Base-by-base conservation (phyloP, 2,329 filamentous ascomycete genomes). In the Neocucurbitaria cava region DNA sequence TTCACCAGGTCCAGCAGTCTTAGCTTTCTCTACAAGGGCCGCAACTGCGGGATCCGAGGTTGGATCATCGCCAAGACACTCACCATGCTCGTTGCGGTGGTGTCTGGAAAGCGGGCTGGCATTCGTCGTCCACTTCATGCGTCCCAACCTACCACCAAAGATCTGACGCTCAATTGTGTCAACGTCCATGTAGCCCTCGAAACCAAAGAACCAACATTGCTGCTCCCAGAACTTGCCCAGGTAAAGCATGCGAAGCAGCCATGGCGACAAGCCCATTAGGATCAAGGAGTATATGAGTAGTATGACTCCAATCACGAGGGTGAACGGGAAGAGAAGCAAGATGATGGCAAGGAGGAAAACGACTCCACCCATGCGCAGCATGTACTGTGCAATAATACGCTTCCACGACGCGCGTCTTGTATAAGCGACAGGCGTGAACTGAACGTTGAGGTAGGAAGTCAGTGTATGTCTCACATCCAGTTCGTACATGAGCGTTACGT, bases 121-220 rank as follows among this genome's bases (percentile, higher is more conserved):
- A 47, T 63, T 69, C 2, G 72, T 54, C 6, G 70, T 69, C 77
- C 77, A 79, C 30, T 65, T 66, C 41, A 79, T 63, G 7, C 76
- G 64, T 6, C 66, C 68, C 5, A 73, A 49, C 15, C 74, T 61
- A 2, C 64, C 65, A 18, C 77, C 77, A 44, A 79, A 79, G 26
- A 79, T 71, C 23, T 71, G 63, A 9, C 49, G 55, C 54, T 80
- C 78, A 30, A 79, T 76, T 5, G 69, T 68, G 4, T 64, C 66
- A 11, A 79, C 59, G n/a, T 71, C 59, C 57, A 79, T 68, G 53
- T 78, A 73, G 0, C 78, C 77, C 48, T 79, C 76, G 20, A 80
- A 73, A 2, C 77, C 78, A 52, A 80, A 78, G 43, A 81, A 65
- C 72, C 76, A 78, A 15, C 78, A 71, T 49, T 79, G 77, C 8